Evolutionary conservation across 108 stramenopile species (phyloP), one percentile per base, ranked within the genome.

Genomic region (Fragilaria crotonensis): DNA sequence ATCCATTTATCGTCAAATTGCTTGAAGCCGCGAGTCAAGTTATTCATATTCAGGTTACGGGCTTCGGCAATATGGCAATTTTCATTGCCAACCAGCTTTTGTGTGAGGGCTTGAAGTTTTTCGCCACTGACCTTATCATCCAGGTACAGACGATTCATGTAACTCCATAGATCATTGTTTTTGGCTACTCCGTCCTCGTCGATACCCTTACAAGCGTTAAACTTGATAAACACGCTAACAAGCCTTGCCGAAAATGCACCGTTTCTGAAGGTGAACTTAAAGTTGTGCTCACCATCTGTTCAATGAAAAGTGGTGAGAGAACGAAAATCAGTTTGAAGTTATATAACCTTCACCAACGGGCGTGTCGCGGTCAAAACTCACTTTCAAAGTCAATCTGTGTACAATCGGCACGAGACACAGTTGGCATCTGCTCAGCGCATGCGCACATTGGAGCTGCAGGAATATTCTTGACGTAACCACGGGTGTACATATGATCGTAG

Each of bases 401-500:
- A 36, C 79, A 80, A 50, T 80, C 79, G 25, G 66, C 61, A 48
- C 79, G 68, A 33, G 57, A 70, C 11, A 77, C 76, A 9, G 61
- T 59, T 25, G 76, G 63, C 79, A 80, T 80, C 33, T 80, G 62
- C 45, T 80, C 79, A 17, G 68, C 63, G 49, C 74, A 75, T 20
- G 52, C 74, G 27, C 74, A 75, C 64, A 75, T 70, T 45, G 74
- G 74, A 27, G 74, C 70, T 11, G 68, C 73, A 22, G 66, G 75
- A 22, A 76, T 47, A 22, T 55, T 63, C 55, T 60, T 30, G 29
- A 33, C 46, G 58, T 72, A 76, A 18, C 75, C 75, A 0, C 75
- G 66, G n/a, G 44, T 21, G 48, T 71, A 33, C 77, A 78, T 71
- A 57, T 78, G 77, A 58, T 78, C 77, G 59, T 74, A 78, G 69